These are phyloP conservation scores for Piper longum DNA, from an alignment of 164 flowering plant genomes.

Conservation along the genomic window DNA sequence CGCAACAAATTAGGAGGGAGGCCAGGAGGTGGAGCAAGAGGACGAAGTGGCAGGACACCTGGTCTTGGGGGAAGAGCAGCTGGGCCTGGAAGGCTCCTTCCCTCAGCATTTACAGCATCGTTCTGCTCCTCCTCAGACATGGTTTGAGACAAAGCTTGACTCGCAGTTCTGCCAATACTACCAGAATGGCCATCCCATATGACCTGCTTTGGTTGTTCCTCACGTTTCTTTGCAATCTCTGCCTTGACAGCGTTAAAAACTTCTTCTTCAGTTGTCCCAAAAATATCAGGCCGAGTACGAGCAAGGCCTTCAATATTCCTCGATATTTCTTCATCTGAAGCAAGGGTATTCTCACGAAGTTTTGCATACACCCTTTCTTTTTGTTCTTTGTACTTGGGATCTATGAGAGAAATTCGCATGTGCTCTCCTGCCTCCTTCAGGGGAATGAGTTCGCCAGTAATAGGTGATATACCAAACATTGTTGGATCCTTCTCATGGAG, in stretches of 20 bases:
- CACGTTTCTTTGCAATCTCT: slow-evolving; percentile 91
- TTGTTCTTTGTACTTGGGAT: slow-evolving; percentile 97
- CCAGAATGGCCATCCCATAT: slow-evolving; percentile 99
- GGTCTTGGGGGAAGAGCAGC: slow-evolving; percentile 70
- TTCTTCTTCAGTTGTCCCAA: slow-evolving; percentile 99
- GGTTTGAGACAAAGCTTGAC: slow-evolving; percentile 84
- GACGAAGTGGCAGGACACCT: slow-evolving; percentile 64
- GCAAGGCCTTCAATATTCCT: slow-evolving; percentile 96
- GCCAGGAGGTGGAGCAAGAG: slow-evolving; percentile 90
- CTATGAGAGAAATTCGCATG: slow-evolving; percentile 95
- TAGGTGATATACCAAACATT: slow-evolving; percentile 83
- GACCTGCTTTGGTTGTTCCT: slow-evolving; percentile 94
- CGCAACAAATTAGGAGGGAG: slow-evolving; percentile 71
- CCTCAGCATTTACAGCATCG: slow-evolving; percentile 30
- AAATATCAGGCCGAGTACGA: slow-evolving; percentile 91
- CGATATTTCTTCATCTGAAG: slow-evolving; percentile 91
- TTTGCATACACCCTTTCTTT: slow-evolving; percentile 98
- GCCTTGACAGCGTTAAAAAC: slow-evolving; percentile 99
- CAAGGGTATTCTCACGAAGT: slow-evolving; percentile 93
- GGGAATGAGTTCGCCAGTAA: slow-evolving; percentile 84
- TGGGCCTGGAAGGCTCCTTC: slow-evolving; percentile 63
- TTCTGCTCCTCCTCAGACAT: slow-evolving; percentile 45
- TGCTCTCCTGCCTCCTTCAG: slow-evolving; percentile 96
- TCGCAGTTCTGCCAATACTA: slow-evolving; percentile 96
- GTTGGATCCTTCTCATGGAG: slow-evolving; percentile 84